phyloP scores from a whole-genome alignment of 371 early-diverging fungal genomes.

The Mortierella sp. region DNA sequence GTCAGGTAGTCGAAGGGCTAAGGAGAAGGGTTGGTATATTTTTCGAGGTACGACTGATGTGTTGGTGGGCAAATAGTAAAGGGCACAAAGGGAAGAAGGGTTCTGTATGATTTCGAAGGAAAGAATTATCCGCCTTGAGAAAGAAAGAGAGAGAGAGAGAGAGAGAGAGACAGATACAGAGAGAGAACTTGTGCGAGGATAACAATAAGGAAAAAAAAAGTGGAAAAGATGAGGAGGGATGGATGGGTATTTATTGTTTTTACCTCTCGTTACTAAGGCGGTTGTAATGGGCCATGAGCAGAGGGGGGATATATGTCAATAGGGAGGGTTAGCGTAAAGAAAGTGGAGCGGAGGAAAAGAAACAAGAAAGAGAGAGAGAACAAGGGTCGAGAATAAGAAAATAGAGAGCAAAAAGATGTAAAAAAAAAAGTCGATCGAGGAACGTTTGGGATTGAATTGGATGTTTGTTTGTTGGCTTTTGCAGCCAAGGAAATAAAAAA shows the following conservation, averaged over 20 bases:
- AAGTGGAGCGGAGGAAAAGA: slow-evolving; percentile 5
- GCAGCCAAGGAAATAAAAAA: neutral
- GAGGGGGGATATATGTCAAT: neutral
- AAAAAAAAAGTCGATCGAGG: slow-evolving; percentile 2
- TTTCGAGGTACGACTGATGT: neutral
- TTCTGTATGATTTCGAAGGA: neutral
- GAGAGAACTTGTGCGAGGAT: too few species aligned
- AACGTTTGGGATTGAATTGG: neutral
- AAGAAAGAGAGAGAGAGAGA: neutral
- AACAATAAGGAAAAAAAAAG: neutral
- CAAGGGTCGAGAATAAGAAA: neutral
- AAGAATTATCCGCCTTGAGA: neutral
- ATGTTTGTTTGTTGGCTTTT: neutral
- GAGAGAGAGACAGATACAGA: neutral
- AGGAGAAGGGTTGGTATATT: neutral
- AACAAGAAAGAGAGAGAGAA: neutral
- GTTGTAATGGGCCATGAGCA: slow-evolving; percentile 4
- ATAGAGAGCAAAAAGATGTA: neutral
- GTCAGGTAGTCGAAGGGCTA: neutral
- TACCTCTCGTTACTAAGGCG: slow-evolving; percentile 7
- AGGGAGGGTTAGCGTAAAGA: neutral
- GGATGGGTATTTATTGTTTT: slow-evolving; percentile 15
- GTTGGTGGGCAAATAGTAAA: slow-evolving; percentile 2
- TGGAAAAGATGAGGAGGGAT: neutral
- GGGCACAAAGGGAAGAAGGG: neutral